phyloP scores from a whole-genome alignment of 2,329 filamentous ascomycete species.

The Epichloe bromicola region DNA sequence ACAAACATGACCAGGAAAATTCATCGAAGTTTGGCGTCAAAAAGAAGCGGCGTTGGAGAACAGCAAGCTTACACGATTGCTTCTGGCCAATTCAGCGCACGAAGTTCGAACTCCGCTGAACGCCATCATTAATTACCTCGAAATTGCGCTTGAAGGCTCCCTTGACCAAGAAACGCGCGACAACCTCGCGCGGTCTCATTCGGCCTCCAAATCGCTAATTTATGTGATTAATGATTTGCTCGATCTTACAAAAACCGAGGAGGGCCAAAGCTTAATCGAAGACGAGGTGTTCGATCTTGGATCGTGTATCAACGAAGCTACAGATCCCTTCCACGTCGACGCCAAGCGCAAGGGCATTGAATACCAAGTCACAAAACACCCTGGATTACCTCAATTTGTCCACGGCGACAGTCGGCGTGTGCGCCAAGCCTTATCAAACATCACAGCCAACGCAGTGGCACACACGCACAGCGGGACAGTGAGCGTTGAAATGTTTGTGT shows the following conservation, averaged over 20 bases:
- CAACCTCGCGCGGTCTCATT: slow-evolving; percentile 73
- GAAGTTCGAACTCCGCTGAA: slow-evolving; percentile 86
- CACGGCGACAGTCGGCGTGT: slow-evolving; percentile 68
- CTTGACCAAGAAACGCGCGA: slow-evolving; percentile 75
- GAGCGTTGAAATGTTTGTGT: slow-evolving; percentile 55
- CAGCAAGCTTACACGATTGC: slow-evolving; percentile 63
- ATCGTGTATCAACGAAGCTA: slow-evolving; percentile 62
- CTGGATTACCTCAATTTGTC: slow-evolving; percentile 56
- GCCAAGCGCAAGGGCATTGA: slow-evolving; percentile 61
- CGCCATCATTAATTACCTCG: slow-evolving; percentile 88
- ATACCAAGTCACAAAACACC: slow-evolving; percentile 55
- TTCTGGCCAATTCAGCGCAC: slow-evolving; percentile 80
- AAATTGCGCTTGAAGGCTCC: slow-evolving; percentile 73
- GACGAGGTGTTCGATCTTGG: slow-evolving; percentile 67
- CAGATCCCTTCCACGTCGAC: slow-evolving; percentile 59
- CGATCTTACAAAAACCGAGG: slow-evolving; percentile 78
- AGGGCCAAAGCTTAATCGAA: slow-evolving; percentile 65
- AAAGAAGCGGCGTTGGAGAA: slow-evolving; percentile 75
- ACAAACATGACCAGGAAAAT: slow-evolving; percentile 35
- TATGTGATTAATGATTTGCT: slow-evolving; percentile 90
- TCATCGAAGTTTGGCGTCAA: slow-evolving; percentile 87
- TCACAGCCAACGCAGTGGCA: slow-evolving; percentile 75
- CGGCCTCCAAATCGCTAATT: slow-evolving; percentile 81
- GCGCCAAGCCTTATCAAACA: slow-evolving; percentile 71
- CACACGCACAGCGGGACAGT: slow-evolving; percentile 58